phyloP scores from a whole-genome alignment of 129 eudicot genomes.

The Glebionis coronaria region DNA sequence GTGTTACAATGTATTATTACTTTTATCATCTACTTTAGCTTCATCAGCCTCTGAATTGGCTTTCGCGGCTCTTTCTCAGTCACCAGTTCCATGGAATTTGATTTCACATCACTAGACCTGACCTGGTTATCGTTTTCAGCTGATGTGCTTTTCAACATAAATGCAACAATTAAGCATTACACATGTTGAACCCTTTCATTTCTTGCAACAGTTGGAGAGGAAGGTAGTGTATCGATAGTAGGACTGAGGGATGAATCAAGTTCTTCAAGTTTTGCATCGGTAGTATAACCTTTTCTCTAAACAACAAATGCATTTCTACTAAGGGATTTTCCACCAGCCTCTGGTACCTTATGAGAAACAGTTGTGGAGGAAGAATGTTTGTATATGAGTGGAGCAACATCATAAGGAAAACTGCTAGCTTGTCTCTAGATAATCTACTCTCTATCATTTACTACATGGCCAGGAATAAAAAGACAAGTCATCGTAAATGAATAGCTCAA shows the following conservation, averaged over 20 bases:
- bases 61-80: too few species aligned
- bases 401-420: slow-evolving; percentile 67
- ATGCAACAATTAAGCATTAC: too few species aligned
- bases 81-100: too few species aligned
- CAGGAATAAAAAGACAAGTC: neutral
- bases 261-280: slow-evolving; percentile 85
- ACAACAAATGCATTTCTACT: slow-evolving; percentile 45
- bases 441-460: slow-evolving; percentile 60
- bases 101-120: too few species aligned
- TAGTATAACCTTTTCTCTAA: slow-evolving; percentile 90
- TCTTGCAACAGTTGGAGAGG: slow-evolving; percentile 47
- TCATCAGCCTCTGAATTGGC: too few species aligned
- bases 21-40: too few species aligned
- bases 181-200: slow-evolving; percentile 22
- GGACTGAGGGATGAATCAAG: slow-evolving; percentile 67
- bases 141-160: too few species aligned
- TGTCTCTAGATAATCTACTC: too few species aligned
- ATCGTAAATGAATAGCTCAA: too few species aligned
- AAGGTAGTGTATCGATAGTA: slow-evolving; percentile 47
- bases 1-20: too few species aligned
- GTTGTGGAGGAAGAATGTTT: slow-evolving; percentile 54
- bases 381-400: slow-evolving; percentile 61
- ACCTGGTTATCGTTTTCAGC: too few species aligned
- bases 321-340: slow-evolving; percentile 48
- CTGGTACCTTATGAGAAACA: slow-evolving; percentile 56